Conservation (phyloP, 1,139 yeast genomes). For the Insectozyma bohioensis region DNA sequence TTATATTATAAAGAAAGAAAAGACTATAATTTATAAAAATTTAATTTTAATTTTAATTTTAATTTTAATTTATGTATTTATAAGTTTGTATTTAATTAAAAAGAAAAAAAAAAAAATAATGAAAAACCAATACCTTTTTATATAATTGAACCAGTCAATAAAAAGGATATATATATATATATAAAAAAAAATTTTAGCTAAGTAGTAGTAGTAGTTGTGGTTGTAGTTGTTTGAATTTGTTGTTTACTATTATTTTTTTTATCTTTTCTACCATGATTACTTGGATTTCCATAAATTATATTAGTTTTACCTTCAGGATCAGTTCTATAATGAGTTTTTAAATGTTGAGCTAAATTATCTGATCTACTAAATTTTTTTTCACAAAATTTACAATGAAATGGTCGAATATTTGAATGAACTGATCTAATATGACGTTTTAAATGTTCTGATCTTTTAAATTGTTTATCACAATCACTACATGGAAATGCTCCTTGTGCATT, state of each 20-base stretch:
- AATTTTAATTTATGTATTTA: too few species aligned
- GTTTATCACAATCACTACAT: conserved; percentile 47
- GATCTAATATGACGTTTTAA: conserved; percentile 48
- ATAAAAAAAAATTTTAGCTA: too few species aligned
- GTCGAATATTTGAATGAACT: conserved; percentile 49
- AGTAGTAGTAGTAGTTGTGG: too few species aligned
- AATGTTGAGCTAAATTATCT: conserved; percentile 51
- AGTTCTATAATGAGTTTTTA: conserved; percentile 46
- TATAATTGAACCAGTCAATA: too few species aligned
- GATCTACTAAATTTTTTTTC: conserved; percentile 49
- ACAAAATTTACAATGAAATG: conserved; percentile 50
- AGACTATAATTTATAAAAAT: too few species aligned
- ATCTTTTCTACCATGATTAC: conserved; percentile 25
- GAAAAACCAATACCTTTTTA: too few species aligned
- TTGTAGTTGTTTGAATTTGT: too few species aligned
- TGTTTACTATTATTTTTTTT: conserved; percentile 16
- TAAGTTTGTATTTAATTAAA: too few species aligned
- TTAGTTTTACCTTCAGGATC: conserved; percentile 38
- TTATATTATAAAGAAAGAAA: too few species aligned
- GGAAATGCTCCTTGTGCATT: conserved; percentile 29
- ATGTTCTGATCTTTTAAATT: conserved; percentile 50
- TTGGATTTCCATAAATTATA: conserved; percentile 40
- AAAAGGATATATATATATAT: too few species aligned
- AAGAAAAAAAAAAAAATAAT: too few species aligned
- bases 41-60: too few species aligned